Percentiles rank a stretch among this genome's conserved stretches.
Conservation (phyloP, 108 stramenopile genomes). For the Pseudonitzschia multistriata region DNA sequence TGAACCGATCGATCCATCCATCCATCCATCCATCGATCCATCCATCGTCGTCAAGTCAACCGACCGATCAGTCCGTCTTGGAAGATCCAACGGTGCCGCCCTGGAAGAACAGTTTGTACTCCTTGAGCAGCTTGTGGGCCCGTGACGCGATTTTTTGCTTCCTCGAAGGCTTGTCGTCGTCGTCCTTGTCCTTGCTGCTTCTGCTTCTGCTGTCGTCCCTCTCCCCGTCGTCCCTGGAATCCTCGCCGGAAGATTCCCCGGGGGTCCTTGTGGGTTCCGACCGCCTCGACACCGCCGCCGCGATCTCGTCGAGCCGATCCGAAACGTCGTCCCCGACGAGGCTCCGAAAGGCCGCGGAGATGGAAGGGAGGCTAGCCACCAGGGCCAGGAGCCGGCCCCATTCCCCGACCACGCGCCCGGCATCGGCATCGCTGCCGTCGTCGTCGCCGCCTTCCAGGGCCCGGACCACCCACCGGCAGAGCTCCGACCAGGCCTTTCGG, state of each 20-base stretch:
- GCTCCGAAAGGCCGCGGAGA: conserved; percentile 9
- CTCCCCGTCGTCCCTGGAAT: conserved; percentile 15
- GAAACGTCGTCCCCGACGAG: too few relatives aligned
- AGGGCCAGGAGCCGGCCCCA: conserved; percentile 32
- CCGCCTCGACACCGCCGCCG: background rate
- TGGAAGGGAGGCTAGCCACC: conserved; percentile 6
- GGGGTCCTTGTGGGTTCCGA: conserved; percentile 3
- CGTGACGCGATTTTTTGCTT: conserved; percentile 17
- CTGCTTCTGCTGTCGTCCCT: background rate
- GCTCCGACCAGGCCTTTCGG: conserved; percentile 26
- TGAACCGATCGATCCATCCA: too few relatives aligned
- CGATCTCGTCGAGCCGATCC: background rate
- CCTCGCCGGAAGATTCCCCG: background rate
- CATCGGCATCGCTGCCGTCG: background rate
- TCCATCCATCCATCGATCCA: too few relatives aligned
- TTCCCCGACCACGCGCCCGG: conserved; percentile 21
- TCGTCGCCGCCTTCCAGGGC: background rate
- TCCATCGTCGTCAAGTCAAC: too few relatives aligned
- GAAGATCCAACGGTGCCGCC: conserved; percentile 25
- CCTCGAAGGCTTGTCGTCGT: conserved; percentile 11
- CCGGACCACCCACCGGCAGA: conserved; percentile 7
- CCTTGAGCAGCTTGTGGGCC: conserved; percentile 28
- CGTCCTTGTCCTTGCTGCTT: background rate
- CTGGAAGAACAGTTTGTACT: conserved; percentile 34
- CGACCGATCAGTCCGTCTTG: conserved; percentile 30